Conservation (phyloP, 2,329 filamentous ascomycete species). For the Sordariomycetes sp. region DNA sequence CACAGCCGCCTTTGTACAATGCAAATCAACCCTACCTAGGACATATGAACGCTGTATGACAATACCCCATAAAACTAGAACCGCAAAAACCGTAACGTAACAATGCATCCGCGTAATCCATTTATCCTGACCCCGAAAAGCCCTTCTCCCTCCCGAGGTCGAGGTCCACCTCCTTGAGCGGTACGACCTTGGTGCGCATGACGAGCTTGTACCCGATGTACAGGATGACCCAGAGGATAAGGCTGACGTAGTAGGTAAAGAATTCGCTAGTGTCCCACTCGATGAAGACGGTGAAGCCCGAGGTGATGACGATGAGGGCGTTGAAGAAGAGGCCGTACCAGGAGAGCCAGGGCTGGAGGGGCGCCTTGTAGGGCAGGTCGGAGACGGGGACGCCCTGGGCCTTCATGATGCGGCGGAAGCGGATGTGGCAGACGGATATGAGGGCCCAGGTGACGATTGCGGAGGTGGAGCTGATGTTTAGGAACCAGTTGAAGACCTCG, state of each 20-base stretch:
- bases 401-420: conserved; percentile 47
- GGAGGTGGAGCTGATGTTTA: conserved; percentile 56
- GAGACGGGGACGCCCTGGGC: conserved; percentile 42
- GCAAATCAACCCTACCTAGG: too few species aligned
- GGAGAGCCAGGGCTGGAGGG: conserved; percentile 49
- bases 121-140: background rate
- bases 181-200: conserved; percentile 23
- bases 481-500: conserved; percentile 57
- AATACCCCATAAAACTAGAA: too few species aligned
- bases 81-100: too few species aligned
- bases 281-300: conserved; percentile 57
- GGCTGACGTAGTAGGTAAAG: conserved; percentile 50
- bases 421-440: conserved; percentile 50
- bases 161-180: conserved; percentile 8
- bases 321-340: conserved; percentile 56
- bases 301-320: conserved; percentile 49
- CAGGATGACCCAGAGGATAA: conserved; percentile 48
- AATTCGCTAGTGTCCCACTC: conserved; percentile 45
- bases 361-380: conserved; percentile 45
- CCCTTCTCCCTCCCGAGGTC: background rate
- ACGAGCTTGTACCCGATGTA: conserved; percentile 47
- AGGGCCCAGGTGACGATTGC: conserved; percentile 60
- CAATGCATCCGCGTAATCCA: too few species aligned
- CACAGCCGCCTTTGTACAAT: too few species aligned
- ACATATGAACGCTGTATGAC: too few species aligned